Evolutionary conservation across 2,329 filamentous ascomycete genomes (phyloP).

Genomic region (Aspergillus bombycis): DNA sequence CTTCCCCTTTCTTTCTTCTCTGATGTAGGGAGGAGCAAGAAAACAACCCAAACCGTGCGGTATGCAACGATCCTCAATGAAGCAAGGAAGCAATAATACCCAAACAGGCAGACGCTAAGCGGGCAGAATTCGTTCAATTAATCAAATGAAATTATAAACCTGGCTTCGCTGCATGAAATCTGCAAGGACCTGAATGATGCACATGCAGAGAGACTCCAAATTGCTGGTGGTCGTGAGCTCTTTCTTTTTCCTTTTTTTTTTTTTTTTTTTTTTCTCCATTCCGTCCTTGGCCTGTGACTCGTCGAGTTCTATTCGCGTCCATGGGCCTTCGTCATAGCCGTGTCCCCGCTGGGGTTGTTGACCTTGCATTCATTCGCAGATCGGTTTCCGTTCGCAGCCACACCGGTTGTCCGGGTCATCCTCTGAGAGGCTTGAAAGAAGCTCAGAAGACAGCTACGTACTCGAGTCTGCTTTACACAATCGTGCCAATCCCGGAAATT

Average conservation of each 20-base stretch:
- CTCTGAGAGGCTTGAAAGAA: constrained; percentile 4
- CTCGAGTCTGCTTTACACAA: background rate
- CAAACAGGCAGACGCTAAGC: background rate
- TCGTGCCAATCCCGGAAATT: background rate
- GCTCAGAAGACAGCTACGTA: background rate
- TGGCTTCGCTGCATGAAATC: constrained; percentile 25
- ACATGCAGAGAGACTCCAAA: constrained; percentile 16
- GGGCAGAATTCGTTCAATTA: background rate
- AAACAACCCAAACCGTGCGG: background rate
- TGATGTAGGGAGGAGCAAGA: background rate
- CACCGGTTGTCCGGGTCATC: constrained; percentile 22
- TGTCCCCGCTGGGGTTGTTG: constrained; percentile 20
- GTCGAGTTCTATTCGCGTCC: constrained; percentile 29
- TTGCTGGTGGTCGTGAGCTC: constrained; percentile 13
- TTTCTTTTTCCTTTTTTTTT: background rate
- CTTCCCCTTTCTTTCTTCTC: background rate
- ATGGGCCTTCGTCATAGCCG: constrained; percentile 27
- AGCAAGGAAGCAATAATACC: constrained; percentile 3
- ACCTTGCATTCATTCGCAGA: constrained; percentile 25
- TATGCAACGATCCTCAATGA: background rate
- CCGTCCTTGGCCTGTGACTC: constrained; percentile 33
- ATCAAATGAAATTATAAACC: background rate
- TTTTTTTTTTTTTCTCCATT: background rate
- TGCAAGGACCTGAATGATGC: constrained; percentile 33
- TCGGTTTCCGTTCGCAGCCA: constrained; percentile 26